Base-by-base conservation (phyloP, 2,329 filamentous ascomycete species). In the Fusarium nisikadoi region DNA sequence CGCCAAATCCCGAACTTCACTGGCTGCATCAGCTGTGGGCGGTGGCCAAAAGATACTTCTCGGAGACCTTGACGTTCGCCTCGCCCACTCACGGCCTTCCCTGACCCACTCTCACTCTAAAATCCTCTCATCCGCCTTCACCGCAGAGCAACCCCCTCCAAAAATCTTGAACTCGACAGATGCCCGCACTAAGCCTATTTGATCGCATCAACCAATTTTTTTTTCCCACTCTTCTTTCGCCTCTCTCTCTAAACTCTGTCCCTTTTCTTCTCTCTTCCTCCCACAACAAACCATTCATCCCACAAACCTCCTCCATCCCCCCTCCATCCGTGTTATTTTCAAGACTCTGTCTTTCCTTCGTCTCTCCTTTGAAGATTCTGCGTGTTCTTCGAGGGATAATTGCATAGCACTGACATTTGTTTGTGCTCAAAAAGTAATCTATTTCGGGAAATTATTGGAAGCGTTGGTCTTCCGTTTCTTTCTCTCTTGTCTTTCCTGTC, bases 291-390 rank as follows among this genome's bases (percentile, higher is more conserved):
- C 71, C 77, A 74, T 64, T 78, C 71, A 75, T 70, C 74, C 75
- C 74, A 77, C 77, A 77, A 76, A 72, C 74, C 78, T 76, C 64
- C 74, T 72, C 70, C 73, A 77, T 66, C 73, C 72, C 78, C 75
- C 59, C 74, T 71, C 67, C 70, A 77, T 76, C 78, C 76, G 76
- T 75, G 73, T 76, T 72, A 74, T 75, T 75, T 68, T 68, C 74
- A 76, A 78, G 79, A 78, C 76, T 77, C 73, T 73, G 76, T 80
- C 78, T 80, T 81, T 82, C 80, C 78, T 82, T 84, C 79, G 81
- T 83, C 80, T 80, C 82, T 84, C 81, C 82, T 84, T 84, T 84
- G 82, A 84, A 83, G 81, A 82, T 82, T 81, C 79, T 81, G 81
- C 77, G 77, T 79, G 79, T 82, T 83, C 81, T 83, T 83, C 79